These are phyloP conservation scores for Chondrostereum purpureum DNA, from an alignment of 1,284 basidiomycete species.

Conservation along the genomic window DNA sequence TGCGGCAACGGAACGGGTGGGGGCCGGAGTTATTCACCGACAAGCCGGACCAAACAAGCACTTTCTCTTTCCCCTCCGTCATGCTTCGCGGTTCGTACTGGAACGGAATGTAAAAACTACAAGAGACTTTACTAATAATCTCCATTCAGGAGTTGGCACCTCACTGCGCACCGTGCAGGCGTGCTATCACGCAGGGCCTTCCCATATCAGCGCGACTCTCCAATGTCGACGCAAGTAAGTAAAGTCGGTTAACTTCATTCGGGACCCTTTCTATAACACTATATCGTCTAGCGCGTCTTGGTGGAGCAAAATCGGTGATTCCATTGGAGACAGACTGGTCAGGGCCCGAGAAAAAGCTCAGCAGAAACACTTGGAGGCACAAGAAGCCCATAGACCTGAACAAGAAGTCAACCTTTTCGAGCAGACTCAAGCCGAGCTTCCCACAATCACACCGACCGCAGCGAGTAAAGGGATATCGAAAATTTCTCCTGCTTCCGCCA, in stretches of 20 bases:
- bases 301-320: not conserved
- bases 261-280: too few species aligned
- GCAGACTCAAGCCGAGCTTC: slow-evolving; percentile 3
- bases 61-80: not conserved
- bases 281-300: not conserved
- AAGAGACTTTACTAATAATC: not conserved
- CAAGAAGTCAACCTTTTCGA: not conserved
- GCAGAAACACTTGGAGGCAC: not conserved
- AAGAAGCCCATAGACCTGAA: not conserved
- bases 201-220: not conserved
- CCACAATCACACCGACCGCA: slow-evolving; percentile 13
- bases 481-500: too few species aligned
- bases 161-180: not conserved
- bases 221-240: not conserved
- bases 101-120: too few species aligned
- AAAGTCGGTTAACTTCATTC: too few species aligned
- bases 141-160: not conserved
- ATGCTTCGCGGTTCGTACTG: not conserved
- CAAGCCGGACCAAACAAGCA: not conserved
- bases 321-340: not conserved
- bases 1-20: too few species aligned
- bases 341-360: not conserved
- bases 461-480: too few species aligned
- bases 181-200: not conserved
- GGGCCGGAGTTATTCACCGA: too few species aligned